These are phyloP conservation scores for Annulohypoxylon moriforme DNA, from an alignment of 495 filamentous ascomycete genomes.

Conservation along the genomic window DNA sequence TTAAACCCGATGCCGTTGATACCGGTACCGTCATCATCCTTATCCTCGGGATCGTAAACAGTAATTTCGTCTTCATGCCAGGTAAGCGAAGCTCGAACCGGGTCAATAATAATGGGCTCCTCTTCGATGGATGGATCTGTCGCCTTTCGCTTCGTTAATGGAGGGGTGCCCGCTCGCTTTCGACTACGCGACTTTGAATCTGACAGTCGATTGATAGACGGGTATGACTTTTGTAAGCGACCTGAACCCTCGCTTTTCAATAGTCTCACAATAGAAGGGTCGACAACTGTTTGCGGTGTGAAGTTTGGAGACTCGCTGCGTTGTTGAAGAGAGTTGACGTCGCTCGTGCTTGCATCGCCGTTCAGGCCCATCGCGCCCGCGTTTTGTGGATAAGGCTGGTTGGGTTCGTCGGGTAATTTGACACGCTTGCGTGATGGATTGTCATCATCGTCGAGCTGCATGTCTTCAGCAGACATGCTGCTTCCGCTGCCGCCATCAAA, in stretches of 20 bases:
- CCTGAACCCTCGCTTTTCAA: constrained; percentile 40
- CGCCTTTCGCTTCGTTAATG: constrained; percentile 45
- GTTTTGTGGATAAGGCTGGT: constrained; percentile 35
- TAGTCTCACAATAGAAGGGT: constrained; percentile 46
- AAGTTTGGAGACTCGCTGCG: constrained; percentile 35
- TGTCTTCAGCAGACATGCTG: constrained; percentile 31
- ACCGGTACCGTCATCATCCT: constrained; percentile 80
- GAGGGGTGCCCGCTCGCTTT: constrained; percentile 59
- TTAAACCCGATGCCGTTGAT: constrained; percentile 93
- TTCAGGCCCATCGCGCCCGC: constrained; percentile 22
- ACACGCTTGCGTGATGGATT: constrained; percentile 52
- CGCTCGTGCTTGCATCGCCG: not conserved
- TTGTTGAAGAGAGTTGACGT: constrained; percentile 6
- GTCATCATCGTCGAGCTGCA: constrained; percentile 44
- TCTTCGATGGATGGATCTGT: constrained; percentile 37
- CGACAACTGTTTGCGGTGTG: constrained; percentile 39
- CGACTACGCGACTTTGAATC: constrained; percentile 56
- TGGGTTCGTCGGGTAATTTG: constrained; percentile 47
- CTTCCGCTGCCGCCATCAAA: constrained; percentile 42
- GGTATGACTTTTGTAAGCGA: constrained; percentile 49
- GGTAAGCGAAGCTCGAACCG: constrained; percentile 68
- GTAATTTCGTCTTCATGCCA: constrained; percentile 91
- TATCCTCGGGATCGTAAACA: constrained; percentile 78
- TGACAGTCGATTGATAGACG: constrained; percentile 52
- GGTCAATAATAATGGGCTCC: constrained; percentile 57